Base-by-base conservation (phyloP, 768 basidiomycete species). In the Cystofilobasidium capitatum region DNA sequence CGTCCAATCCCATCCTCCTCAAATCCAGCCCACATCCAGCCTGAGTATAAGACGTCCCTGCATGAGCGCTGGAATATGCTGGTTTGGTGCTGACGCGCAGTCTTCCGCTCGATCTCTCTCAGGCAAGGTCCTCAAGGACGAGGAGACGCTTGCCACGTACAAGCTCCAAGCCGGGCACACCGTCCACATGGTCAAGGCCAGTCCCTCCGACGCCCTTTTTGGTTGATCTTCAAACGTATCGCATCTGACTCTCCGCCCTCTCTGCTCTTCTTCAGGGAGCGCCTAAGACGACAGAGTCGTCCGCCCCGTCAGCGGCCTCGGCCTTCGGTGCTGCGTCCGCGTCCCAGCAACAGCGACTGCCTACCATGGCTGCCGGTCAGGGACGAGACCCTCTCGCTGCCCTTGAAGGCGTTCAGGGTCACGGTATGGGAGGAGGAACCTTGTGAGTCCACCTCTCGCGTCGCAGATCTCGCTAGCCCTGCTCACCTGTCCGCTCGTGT, bases 161-260 rank as follows among this genome's bases (percentile, higher is more conserved):
- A 94, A 96, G 81, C 91, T 96, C 67, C 88, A 89, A 74, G 83
- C 87, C 0, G 81, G 83, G 3, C 89, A 96, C 75, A 92, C 91
- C 0, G 85, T 93, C 47, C 91, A 91, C 76, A 91, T 91, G 88
- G 92, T 92, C 73, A 94, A 93, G 76, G 88, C 89, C 29, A 85
- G 83, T 13, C 81, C 86, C 1, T 82, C 86, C 10, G 58, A 75
- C 1, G 68, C 39, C 62, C 33, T 22, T 12, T 24, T 54, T 12
- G 39, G 59, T n/a, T n/a, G n/a, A n/a, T n/a, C 40, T 37, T 22
- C 20, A 61, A 22, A 61, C 59, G n/a, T 33, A 22, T 31, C 31
- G 44, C 17, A 10, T 13, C 6, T 31, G 7, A 3, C n/a, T 31
- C 31, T 29, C 22, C n/a, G 14, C 14, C 9, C 17, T 58, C 9